Conservation (phyloP, 768 basidiomycete species). For the Rhodotorula graminis region DNA sequence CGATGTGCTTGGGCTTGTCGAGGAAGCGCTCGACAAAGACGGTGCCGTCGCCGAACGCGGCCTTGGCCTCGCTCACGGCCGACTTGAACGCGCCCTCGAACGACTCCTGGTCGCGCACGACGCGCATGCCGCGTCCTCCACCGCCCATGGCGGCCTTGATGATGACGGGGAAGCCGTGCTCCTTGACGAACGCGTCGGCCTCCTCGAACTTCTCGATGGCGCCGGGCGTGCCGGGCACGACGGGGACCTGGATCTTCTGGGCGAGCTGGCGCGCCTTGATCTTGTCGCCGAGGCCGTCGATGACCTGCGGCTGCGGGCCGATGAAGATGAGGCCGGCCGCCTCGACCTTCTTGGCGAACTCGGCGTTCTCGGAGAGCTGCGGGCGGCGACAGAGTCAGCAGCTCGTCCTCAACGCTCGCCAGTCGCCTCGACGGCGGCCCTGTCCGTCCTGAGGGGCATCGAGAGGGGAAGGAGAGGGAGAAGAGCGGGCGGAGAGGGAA, state of each 20-base stretch:
- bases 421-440: too few species aligned
- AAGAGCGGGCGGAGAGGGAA: too few species aligned
- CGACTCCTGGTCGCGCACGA: conserved; percentile 86
- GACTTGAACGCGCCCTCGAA: conserved; percentile 85
- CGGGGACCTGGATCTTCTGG: conserved; percentile 83
- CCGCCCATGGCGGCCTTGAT: conserved; percentile 94
- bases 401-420: too few species aligned
- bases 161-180: conserved; percentile 71
- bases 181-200: conserved; percentile 82
- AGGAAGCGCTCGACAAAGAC: conserved; percentile 98
- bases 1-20: conserved; percentile 94
- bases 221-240: conserved; percentile 97
- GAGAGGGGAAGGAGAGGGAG: too few species aligned
- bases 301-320: conserved; percentile 90
- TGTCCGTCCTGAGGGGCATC: too few species aligned
- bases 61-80: conserved; percentile 89
- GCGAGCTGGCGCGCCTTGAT: conserved; percentile 91
- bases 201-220: conserved; percentile 74
- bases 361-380: conserved; percentile 82
- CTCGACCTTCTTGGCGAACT: conserved; percentile 96
- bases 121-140: conserved; percentile 91
- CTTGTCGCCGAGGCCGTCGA: conserved; percentile 97
- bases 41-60: conserved; percentile 96
- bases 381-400: conserved; percentile 44
- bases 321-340: conserved; percentile 95